phyloP scores from a whole-genome alignment of 306 rosid genomes.

The Vigna reflexopilosa region DNA sequence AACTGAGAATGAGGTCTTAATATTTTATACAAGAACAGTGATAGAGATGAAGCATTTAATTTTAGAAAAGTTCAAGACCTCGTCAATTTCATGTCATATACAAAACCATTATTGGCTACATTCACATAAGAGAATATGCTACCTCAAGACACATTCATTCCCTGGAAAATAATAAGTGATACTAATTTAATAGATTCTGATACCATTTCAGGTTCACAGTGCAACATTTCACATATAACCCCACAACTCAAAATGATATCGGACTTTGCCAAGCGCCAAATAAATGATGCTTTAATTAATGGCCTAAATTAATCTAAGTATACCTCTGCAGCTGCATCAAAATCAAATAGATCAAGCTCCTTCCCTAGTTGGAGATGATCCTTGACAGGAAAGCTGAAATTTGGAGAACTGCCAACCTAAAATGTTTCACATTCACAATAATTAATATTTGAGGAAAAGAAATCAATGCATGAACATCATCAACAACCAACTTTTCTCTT shows the following conservation, averaged over 20 bases:
- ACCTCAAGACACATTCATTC: not conserved
- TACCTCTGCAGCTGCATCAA: constrained; percentile 99
- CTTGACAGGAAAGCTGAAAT: constrained; percentile 76
- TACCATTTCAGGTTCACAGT: constrained; percentile 9
- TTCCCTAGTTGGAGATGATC: constrained; percentile 96
- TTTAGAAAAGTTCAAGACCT: constrained; percentile 7
- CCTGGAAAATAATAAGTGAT: constrained; percentile 11
- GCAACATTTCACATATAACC: constrained; percentile 5
- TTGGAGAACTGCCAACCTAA: constrained; percentile 72
- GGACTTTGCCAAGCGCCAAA: constrained; percentile 11
- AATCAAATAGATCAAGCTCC: constrained; percentile 85
- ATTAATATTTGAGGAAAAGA: constrained; percentile 32
- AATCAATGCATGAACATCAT: constrained; percentile 33
- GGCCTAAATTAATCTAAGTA: constrained; percentile 44
- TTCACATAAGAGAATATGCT: constrained; percentile 16
- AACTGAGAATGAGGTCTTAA: constrained; percentile 10
- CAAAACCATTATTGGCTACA: constrained; percentile 12
- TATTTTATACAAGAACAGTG: not conserved
- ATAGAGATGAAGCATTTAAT: constrained; percentile 24
- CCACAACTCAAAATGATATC: constrained; percentile 25
- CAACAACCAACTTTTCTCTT: constrained; percentile 10
- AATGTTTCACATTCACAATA: constrained; percentile 29
- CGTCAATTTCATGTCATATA: constrained; percentile 32
- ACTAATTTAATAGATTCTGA: constrained; percentile 20
- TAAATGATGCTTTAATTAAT: constrained; percentile 32